Percentiles rank a stretch among this genome's conserved stretches.
phyloP scores from a whole-genome alignment of 2,329 filamentous ascomycete species.

The Colletotrichum costaricense region DNA sequence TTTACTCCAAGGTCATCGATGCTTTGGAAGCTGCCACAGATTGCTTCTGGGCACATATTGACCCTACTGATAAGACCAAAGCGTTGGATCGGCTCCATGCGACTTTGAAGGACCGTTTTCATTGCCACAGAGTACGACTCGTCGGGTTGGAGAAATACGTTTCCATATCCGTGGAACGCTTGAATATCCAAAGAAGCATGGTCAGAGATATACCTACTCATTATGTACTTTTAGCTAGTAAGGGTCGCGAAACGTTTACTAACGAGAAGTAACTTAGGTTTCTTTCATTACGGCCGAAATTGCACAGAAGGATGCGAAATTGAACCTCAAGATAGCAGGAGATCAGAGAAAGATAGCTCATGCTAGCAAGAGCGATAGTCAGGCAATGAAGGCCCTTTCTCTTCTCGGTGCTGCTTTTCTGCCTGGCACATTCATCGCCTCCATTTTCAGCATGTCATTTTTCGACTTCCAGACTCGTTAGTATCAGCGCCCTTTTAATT shows the following conservation, averaged over 20 bases:
- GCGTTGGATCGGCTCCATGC: not conserved
- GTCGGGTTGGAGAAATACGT: not conserved
- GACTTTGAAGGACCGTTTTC: not conserved
- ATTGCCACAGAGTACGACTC: not conserved
- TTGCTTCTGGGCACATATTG: not conserved
- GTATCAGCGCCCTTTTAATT: conserved; percentile 3
- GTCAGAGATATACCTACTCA: not conserved
- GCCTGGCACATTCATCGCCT: conserved; percentile 71
- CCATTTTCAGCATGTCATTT: conserved; percentile 74
- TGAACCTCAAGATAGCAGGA: conserved; percentile 71
- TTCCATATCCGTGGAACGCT: not conserved
- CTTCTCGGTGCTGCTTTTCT: conserved; percentile 72
- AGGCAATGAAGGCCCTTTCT: conserved; percentile 73
- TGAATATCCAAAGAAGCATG: not conserved
- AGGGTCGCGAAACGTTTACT: not conserved
- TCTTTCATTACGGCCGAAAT: conserved; percentile 63
- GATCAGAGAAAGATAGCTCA: conserved; percentile 70
- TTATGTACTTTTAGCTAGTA: too few species aligned
- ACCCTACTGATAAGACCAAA: not conserved
- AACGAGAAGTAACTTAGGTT: not conserved
- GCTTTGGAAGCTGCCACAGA: not conserved
- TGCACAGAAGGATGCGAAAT: conserved; percentile 70
- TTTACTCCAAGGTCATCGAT: not conserved
- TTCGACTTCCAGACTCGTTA: conserved; percentile 68
- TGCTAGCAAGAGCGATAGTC: conserved; percentile 69